Base-by-base conservation (phyloP, 2,329 filamentous ascomycete species). In the Biscogniauxia mediterranea region DNA sequence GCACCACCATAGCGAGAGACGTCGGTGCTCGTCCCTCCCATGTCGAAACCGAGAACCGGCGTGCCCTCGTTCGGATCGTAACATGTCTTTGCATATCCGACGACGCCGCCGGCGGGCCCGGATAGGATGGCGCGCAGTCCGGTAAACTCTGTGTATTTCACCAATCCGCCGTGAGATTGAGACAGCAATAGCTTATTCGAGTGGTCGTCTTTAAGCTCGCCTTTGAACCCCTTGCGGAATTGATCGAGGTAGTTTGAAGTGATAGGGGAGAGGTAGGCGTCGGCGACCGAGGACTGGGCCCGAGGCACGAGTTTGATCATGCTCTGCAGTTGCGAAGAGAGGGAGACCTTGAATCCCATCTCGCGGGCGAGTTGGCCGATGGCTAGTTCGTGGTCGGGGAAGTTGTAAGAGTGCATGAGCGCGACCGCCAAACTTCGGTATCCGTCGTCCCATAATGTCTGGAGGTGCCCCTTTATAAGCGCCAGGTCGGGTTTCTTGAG, bases 41-140 rank as follows among this genome's bases (percentile, higher is more conserved):
- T 92, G 66, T 92, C 89, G 68, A 93, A 92, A 0, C 89, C 89
- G 66, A 92, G 91, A 3, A 92, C 85, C 0, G 89, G 89, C 0
- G 79, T 88, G 89, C 86, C 0, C 2, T 87, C 89, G 15, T 85
- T 77, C 0, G 84, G 80, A 64, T 92, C 89, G 75, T 89, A 92
- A 0, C 85, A 89, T 0, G 89, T 92, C 17, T 89, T 79, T 2
- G 89, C 89, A 73, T 91, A 91, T 3, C 90, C 90, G 1, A 92
- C 88, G 0, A 92, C 89, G 55, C 89, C 89, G 15, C 89, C 89
- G 20, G 89, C 89, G 5, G 89, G 89, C 0, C 89, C 89, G 0
- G 87, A 90, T 0, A 92, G 73, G 56, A 83, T 86, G 7, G 87
- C 88, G 79, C 17, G 86, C 49, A 92, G 90, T 0, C 88, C 88